Evolutionary conservation across 2,329 filamentous ascomycete species (phyloP).

Genomic region (Calonectria pseudoreteaudii): DNA sequence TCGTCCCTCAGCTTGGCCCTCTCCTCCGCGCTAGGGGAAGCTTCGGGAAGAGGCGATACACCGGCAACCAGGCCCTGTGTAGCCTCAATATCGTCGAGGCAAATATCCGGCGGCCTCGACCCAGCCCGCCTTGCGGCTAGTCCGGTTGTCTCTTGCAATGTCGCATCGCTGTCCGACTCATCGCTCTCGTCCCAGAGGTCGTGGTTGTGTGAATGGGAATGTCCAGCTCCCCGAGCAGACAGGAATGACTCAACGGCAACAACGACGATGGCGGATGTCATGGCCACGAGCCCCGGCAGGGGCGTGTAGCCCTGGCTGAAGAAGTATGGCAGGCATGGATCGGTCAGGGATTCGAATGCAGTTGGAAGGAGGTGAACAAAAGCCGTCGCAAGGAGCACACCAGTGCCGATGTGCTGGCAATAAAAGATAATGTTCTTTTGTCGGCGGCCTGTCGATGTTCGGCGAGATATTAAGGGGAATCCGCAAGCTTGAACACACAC

Average conservation of each 20-base stretch:
- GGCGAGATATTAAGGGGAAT: conserved; percentile 73
- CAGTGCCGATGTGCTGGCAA: conserved; percentile 82
- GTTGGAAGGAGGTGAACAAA: conserved; percentile 83
- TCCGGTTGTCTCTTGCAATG: conserved; percentile 43
- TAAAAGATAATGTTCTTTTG: conserved; percentile 73
- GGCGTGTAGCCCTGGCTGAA: conserved; percentile 85
- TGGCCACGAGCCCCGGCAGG: conserved; percentile 84
- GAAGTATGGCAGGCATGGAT: conserved; percentile 80
- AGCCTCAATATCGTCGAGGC: conserved; percentile 61
- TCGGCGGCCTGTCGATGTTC: conserved; percentile 66
- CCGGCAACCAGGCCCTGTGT: conserved; percentile 68
- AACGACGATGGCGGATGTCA: conserved; percentile 84
- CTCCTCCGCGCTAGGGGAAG: conserved; percentile 54
- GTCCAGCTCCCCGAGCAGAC: conserved; percentile 75
- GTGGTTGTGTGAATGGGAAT: conserved; percentile 68
- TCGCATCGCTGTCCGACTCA: conserved; percentile 47
- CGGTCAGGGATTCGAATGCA: conserved; percentile 74
- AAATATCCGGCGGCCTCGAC: conserved; percentile 61
- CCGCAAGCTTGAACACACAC: conserved; percentile 64
- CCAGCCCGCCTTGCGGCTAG: conserved; percentile 53
- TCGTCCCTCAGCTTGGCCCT: conserved; percentile 46
- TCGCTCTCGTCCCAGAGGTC: conserved; percentile 63
- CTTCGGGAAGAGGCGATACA: conserved; percentile 68
- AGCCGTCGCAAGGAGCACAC: conserved; percentile 86
- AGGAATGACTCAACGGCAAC: conserved; percentile 91